These are phyloP conservation scores for Saxophila tyrrhenica DNA, from an alignment of 495 filamentous ascomycete species.

Conservation along the genomic window DNA sequence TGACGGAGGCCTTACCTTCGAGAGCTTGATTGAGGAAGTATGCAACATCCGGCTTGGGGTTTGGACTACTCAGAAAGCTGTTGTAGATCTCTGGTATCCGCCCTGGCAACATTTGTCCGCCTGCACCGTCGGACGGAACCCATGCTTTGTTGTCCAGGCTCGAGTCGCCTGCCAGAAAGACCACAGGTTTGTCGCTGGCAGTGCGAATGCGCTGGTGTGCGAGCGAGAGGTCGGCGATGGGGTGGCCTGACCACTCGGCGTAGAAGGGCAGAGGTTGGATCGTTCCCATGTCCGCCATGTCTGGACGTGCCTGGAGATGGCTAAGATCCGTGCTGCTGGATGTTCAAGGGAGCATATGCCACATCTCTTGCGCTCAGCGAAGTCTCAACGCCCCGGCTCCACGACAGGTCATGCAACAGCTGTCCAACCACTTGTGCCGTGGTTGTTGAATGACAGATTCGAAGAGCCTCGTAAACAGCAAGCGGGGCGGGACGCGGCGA, in stretches of 20 bases:
- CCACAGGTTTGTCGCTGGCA: constrained; percentile 17
- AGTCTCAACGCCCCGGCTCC: too few species aligned
- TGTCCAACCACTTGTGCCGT: too few species aligned
- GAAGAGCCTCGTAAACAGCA: too few species aligned
- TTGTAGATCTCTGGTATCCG: constrained; percentile 21
- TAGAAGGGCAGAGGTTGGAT: constrained; percentile 23
- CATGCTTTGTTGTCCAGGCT: constrained; percentile 30
- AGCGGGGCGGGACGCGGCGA: too few species aligned
- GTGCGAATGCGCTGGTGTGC: constrained; percentile 7
- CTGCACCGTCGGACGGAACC: constrained; percentile 20
- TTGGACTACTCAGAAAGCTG: constrained; percentile 12
- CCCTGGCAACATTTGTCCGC: constrained; percentile 14
- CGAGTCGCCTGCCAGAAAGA: constrained; percentile 29
- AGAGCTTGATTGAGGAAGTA: constrained; percentile 29
- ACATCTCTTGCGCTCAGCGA: too few species aligned
- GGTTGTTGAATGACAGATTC: too few species aligned
- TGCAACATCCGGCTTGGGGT: constrained; percentile 23
- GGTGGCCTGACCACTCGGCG: constrained; percentile 26
- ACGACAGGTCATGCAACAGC: too few species aligned
- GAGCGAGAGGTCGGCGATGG: constrained; percentile 17
- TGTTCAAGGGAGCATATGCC: too few species aligned
- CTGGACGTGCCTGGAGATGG: too few species aligned
- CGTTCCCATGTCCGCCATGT: constrained; percentile 5
- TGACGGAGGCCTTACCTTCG: constrained; percentile 19
- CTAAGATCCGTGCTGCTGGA: too few species aligned